A percentile compares a stretch with the other conserved stretches of the same genome.
phyloP scores from a whole-genome alignment of 169 alveolate species.

The Cryptosporidium xiaoi region DNA sequence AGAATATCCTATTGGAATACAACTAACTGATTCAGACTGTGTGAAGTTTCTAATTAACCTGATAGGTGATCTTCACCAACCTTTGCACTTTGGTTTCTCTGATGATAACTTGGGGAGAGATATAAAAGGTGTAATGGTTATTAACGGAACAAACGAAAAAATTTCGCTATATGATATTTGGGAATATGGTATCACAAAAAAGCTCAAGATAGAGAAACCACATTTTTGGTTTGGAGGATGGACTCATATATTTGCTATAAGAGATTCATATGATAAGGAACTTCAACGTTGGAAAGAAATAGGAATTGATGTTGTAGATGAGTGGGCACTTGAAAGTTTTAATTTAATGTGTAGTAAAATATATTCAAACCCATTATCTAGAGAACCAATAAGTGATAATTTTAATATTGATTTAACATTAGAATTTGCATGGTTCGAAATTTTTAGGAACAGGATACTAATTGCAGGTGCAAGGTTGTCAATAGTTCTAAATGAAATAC shows the following conservation, averaged over 20 bases:
- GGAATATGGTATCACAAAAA: slow-evolving; percentile 68
- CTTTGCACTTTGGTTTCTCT: slow-evolving; percentile 80
- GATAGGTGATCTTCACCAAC: slow-evolving; percentile 86
- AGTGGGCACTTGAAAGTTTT: slow-evolving; percentile 85
- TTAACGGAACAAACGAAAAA: slow-evolving; percentile 57
- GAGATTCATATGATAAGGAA: slow-evolving; percentile 80
- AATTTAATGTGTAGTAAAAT: slow-evolving; percentile 77
- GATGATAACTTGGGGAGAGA: slow-evolving; percentile 76
- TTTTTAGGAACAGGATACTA: slow-evolving; percentile 81
- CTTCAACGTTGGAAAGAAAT: slow-evolving; percentile 68
- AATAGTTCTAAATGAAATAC: slow-evolving; percentile 82
- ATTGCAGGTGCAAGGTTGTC: slow-evolving; percentile 87
- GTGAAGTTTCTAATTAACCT: slow-evolving; percentile 83
- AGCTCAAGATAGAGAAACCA: slow-evolving; percentile 57
- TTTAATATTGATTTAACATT: slow-evolving; percentile 41
- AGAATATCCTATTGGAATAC: slow-evolving; percentile 82
- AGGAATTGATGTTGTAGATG: slow-evolving; percentile 82
- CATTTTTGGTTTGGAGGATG: slow-evolving; percentile 89
- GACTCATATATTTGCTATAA: slow-evolving; percentile 85
- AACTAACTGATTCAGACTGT: slow-evolving; percentile 83
- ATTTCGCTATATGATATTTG: slow-evolving; percentile 56
- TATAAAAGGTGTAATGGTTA: slow-evolving; percentile 34
- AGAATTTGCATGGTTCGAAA: slow-evolving; percentile 78
- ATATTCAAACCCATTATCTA: slow-evolving; percentile 76
- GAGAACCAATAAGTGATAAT: slow-evolving; percentile 35